A percentile compares a stretch with the other conserved stretches of the same genome.
Conservation (phyloP, 2,329 filamentous ascomycete genomes). For the Fusarium napiforme region DNA sequence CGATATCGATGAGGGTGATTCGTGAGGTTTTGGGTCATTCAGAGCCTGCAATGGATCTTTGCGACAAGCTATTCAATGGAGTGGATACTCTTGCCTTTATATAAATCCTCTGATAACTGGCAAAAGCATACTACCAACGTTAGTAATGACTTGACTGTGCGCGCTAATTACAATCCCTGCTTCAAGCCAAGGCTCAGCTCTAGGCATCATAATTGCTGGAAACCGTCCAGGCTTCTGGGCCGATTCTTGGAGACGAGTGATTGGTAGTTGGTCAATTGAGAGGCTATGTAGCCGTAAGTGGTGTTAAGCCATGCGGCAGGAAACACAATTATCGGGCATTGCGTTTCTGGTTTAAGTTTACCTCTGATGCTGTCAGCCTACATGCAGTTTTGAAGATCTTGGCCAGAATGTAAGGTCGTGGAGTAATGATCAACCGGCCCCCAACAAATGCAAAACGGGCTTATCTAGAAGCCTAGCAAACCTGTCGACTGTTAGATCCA, state of each 20-base stretch:
- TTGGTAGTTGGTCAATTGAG: not conserved
- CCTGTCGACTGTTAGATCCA: no score
- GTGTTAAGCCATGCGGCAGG: no score
- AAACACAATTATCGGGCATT: not conserved
- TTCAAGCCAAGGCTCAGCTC: constrained; percentile 6
- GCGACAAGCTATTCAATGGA: not conserved
- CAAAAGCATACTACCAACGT: not conserved
- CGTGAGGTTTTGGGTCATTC: not conserved
- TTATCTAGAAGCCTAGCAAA: not conserved
- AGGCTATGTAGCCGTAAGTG: not conserved
- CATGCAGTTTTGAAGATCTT: not conserved
- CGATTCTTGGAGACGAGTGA: not conserved
- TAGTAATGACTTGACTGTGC: not conserved
- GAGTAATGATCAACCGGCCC: not conserved
- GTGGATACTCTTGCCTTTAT: not conserved
- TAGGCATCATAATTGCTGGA: constrained; percentile 10
- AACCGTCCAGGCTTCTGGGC: not conserved
- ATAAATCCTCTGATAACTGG: not conserved
- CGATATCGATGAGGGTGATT: not conserved
- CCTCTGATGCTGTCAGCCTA: not conserved
- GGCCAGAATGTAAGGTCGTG: not conserved
- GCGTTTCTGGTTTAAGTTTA: not conserved
- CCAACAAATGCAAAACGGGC: not conserved
- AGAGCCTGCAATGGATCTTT: not conserved
- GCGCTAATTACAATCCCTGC: not conserved